phyloP scores from a whole-genome alignment of 148 eudicot species.

The Selenicereus undatus region DNA sequence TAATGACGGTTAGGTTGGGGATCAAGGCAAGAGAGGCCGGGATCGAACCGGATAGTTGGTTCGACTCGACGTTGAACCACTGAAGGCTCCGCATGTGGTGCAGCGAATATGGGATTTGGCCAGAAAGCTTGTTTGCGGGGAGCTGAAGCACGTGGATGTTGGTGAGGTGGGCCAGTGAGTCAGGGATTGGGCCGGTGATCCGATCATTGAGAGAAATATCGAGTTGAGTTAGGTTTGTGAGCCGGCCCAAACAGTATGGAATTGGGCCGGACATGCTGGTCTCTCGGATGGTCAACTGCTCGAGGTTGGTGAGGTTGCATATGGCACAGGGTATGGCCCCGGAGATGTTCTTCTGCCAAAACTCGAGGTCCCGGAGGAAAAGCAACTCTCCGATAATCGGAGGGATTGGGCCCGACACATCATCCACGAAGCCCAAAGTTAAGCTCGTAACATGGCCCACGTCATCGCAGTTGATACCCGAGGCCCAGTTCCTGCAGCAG shows the following conservation, averaged over 20 bases:
- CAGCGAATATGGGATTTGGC: conserved; percentile 31
- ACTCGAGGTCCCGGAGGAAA: conserved; percentile 19
- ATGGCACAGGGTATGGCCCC: conserved; percentile 34
- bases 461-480: conserved; percentile 25
- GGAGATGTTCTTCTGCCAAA: conserved; percentile 30
- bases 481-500: conserved; percentile 34
- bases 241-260: conserved; percentile 31
- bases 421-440: conserved; percentile 8
- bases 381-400: conserved; percentile 28
- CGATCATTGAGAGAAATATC: not conserved
- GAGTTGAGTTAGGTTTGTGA: conserved; percentile 19
- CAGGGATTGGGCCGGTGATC: not conserved
- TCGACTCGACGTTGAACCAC: conserved; percentile 21
- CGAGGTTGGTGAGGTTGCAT: conserved; percentile 31
- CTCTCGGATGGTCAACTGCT: conserved; percentile 15
- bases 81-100: conserved; percentile 18
- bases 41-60: conserved; percentile 25
- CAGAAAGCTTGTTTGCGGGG: conserved; percentile 23
- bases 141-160: not conserved
- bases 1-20: conserved; percentile 17
- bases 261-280: conserved; percentile 36
- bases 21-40: conserved; percentile 13
- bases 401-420: conserved; percentile 27
- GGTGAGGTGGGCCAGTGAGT: not conserved
- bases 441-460: conserved; percentile 25